Evolutionary conservation across 495 filamentous ascomycete species (phyloP).

Genomic region (Oidiodendron maius): DNA sequence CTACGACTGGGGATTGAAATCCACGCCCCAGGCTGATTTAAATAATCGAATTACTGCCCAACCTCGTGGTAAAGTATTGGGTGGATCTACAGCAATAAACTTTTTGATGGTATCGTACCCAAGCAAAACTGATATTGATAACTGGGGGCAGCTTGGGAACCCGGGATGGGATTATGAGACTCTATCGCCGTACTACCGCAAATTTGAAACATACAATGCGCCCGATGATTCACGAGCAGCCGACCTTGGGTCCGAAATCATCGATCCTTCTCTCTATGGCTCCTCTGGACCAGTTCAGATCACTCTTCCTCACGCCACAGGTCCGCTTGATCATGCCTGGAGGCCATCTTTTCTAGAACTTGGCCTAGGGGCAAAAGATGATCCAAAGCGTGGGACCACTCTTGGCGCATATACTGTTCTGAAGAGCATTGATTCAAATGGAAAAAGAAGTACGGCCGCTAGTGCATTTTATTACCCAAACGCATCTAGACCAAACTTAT

Average conservation of each 20-base stretch:
- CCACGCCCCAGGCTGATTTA: conserved; percentile 39
- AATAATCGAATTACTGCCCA: conserved; percentile 12
- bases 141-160: conserved; percentile 34
- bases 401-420: conserved; percentile 8
- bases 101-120: conserved; percentile 41
- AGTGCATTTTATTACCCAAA: conserved; percentile 32
- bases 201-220: conserved; percentile 29
- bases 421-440: conserved; percentile 14
- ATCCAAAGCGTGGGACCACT: conserved; percentile 32
- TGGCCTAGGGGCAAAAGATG: conserved; percentile 2
- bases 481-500: conserved; percentile 34
- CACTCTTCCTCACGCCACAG: neutral
- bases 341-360: neutral
- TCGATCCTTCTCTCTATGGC: conserved; percentile 28
- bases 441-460: conserved; percentile 28
- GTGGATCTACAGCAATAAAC: conserved; percentile 52
- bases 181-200: conserved; percentile 29
- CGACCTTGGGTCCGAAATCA: conserved; percentile 25
- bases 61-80: conserved; percentile 21
- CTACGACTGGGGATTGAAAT: conserved; percentile 48
- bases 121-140: conserved; percentile 15
- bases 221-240: conserved; percentile 26
- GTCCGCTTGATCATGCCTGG: neutral
- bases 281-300: conserved; percentile 26
- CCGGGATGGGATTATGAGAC: conserved; percentile 33